phyloP scores from a whole-genome alignment of 1,139 yeast species.

The Hyphopichia wangnamkhiaoensis region DNA sequence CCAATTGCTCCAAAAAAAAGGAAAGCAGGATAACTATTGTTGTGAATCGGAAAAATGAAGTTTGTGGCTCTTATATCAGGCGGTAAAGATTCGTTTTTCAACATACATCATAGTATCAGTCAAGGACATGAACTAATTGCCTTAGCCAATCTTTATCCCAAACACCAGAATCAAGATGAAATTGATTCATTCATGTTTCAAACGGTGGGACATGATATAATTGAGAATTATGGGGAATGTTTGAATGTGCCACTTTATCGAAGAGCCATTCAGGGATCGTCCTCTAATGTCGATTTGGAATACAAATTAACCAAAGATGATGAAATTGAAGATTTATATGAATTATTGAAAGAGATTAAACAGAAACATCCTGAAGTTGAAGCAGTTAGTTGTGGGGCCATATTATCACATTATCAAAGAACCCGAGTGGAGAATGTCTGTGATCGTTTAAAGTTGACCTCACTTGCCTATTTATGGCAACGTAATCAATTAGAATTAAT shows the following conservation, averaged over 20 bases:
- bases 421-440: constrained; percentile 93
- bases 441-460: constrained; percentile 62
- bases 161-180: constrained; percentile 50
- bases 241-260: constrained; percentile 80
- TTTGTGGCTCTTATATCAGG: constrained; percentile 92
- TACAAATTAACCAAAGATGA: constrained; percentile 66
- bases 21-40: too few species aligned
- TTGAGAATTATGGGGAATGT: constrained; percentile 66
- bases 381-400: constrained; percentile 95
- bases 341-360: constrained; percentile 49
- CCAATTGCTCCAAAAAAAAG: too few species aligned
- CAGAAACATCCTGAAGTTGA: constrained; percentile 67
- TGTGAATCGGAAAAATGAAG: constrained; percentile 75
- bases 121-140: constrained; percentile 86
- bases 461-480: constrained; percentile 87
- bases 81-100: constrained; percentile 93
- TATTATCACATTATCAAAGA: constrained; percentile 87
- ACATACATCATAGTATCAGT: constrained; percentile 76
- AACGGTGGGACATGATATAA: constrained; percentile 91
- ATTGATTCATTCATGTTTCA: constrained; percentile 96
- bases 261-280: constrained; percentile 61
- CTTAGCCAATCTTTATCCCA: constrained; percentile 80
- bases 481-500: constrained; percentile 76
- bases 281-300: constrained; percentile 68
- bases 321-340: constrained; percentile 81